Percentiles rank a stretch among this genome's conserved stretches.
Evolutionary conservation across 768 basidiomycete genomes (phyloP).

Genomic region (Pilatotrama ljubarskyi): DNA sequence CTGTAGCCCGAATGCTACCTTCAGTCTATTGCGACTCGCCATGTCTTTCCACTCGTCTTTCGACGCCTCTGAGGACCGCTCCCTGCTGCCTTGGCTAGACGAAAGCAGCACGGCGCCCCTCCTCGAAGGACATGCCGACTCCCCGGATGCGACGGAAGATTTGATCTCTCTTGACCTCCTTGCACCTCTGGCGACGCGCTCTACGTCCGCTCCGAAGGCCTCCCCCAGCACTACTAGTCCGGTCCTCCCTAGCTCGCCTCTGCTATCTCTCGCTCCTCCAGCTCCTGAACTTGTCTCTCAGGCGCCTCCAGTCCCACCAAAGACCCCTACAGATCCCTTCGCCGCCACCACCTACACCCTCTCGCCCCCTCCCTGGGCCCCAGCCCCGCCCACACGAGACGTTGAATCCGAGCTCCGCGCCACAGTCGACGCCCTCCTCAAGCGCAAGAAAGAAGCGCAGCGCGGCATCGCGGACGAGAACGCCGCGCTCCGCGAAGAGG

Average conservation of each 20-base stretch:
- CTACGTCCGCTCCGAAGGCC: too few species aligned
- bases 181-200: neutral
- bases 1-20: too few species aligned
- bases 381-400: neutral
- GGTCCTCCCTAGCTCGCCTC: too few species aligned
- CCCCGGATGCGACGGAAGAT: neutral
- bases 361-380: neutral
- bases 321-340: neutral
- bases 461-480: slow-evolving; percentile 9
- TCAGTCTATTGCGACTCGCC: too few species aligned
- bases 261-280: neutral
- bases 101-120: neutral
- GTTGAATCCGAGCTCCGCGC: slow-evolving; percentile 12
- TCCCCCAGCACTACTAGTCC: too few species aligned
- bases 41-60: neutral
- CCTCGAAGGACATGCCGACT: neutral
- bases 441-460: slow-evolving; percentile 7
- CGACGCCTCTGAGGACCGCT: neutral
- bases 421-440: slow-evolving; percentile 8
- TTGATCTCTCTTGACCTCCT: neutral
- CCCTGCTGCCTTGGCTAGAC: neutral
- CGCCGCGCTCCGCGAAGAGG: slow-evolving; percentile 6
- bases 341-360: neutral
- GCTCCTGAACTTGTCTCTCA: neutral
- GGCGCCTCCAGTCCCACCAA: neutral